Conservation (phyloP, 345 rosid genomes). For the Sisymbrium irio region DNA sequence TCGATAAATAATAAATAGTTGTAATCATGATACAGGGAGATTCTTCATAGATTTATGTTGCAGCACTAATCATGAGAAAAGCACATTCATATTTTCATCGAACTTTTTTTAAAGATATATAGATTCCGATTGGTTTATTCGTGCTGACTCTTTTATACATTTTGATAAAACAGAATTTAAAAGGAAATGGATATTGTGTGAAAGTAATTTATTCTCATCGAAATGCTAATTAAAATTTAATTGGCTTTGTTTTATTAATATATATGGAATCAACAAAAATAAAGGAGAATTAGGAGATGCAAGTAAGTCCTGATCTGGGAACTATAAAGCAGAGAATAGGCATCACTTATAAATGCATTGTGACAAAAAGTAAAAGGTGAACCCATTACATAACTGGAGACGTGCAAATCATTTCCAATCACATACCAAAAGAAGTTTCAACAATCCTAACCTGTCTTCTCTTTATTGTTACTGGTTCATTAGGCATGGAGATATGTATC, state of each 20-base stretch:
- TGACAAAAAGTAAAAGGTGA: conserved; percentile 25
- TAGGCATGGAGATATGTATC: conserved; percentile 3
- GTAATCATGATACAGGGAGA: conserved; percentile 2
- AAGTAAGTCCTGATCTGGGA: background rate
- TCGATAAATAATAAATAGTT: background rate
- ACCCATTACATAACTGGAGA: conserved; percentile 17
- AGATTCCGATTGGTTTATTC: background rate
- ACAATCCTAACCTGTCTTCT: conserved; percentile 6
- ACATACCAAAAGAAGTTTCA: conserved; percentile 27
- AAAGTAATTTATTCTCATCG: background rate
- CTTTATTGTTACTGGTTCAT: background rate
- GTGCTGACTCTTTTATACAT: background rate
- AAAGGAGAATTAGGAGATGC: conserved; percentile 10
- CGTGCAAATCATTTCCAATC: conserved; percentile 25
- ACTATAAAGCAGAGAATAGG: conserved; percentile 17
- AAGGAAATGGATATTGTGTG: background rate
- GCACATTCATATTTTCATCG: conserved; percentile 11
- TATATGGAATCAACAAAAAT: background rate
- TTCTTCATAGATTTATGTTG: conserved; percentile 30
- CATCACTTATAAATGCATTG: conserved; percentile 10
- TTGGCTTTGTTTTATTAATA: conserved; percentile 10
- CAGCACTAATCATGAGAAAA: conserved; percentile 17
- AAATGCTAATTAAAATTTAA: conserved; percentile 9
- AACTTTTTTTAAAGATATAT: background rate
- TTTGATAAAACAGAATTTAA: background rate